A percentile compares a stretch with the other conserved stretches of the same genome.
phyloP scores from a whole-genome alignment of 225 moss, liverwort and hornwort genomes.

The Neckera pumila region DNA sequence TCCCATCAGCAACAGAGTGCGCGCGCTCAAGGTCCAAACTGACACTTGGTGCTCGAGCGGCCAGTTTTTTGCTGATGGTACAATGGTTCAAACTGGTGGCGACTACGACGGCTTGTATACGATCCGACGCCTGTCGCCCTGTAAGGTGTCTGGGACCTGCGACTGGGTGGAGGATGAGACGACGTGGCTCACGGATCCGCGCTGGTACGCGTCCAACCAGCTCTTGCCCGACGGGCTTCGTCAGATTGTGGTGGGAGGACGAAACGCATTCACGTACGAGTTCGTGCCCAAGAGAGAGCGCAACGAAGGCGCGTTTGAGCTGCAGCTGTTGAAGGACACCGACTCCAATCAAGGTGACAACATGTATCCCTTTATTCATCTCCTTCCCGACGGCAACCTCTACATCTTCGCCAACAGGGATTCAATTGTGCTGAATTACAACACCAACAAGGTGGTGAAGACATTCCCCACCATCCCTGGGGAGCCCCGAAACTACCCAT shows the following conservation, averaged over 20 bases:
- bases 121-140: slow-evolving; percentile 12
- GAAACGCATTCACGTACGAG: background rate
- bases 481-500: slow-evolving; percentile 27
- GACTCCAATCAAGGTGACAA: background rate
- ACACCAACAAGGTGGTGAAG: slow-evolving; percentile 5
- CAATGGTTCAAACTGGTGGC: slow-evolving; percentile 37
- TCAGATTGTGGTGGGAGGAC: slow-evolving; percentile 20
- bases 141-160: slow-evolving; percentile 3
- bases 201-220: slow-evolving; percentile 39
- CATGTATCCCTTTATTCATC: slow-evolving; percentile 14
- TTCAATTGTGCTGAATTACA: slow-evolving; percentile 9
- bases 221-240: slow-evolving; percentile 17
- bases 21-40: slow-evolving; percentile 16
- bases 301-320: background rate
- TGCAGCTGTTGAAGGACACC: slow-evolving; percentile 10
- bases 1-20: background rate
- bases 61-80: slow-evolving; percentile 31
- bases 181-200: background rate
- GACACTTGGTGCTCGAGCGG: slow-evolving; percentile 51
- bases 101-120: slow-evolving; percentile 5
- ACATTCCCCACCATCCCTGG: slow-evolving; percentile 25
- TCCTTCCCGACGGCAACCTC: slow-evolving; percentile 20
- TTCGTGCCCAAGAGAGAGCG: background rate
- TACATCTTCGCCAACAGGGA: slow-evolving; percentile 33
- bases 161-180: slow-evolving; percentile 29